Conservation (phyloP, 78 protist genomes). For the Dictyostelium intermedium region DNA sequence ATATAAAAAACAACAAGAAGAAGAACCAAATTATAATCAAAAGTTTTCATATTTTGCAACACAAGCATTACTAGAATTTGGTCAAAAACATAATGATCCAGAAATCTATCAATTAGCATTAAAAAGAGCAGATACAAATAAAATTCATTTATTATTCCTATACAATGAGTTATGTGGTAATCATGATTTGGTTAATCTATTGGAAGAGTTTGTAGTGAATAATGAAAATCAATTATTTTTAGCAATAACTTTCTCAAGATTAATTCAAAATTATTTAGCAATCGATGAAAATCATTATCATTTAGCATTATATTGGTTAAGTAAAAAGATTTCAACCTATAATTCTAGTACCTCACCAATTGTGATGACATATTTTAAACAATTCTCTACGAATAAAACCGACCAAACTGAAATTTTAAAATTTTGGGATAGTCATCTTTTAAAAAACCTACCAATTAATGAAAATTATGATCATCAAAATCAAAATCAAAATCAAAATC, state of each 20-base stretch:
- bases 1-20: not conserved
- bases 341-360: not conserved
- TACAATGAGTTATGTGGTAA: not conserved
- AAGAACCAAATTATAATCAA: too few species aligned
- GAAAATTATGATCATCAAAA: too few species aligned
- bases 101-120: not conserved
- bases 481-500: too few species aligned
- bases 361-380: not conserved
- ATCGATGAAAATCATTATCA: not conserved
- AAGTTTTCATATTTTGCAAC: not conserved
- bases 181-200: not conserved
- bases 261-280: not conserved
- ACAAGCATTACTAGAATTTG: not conserved
- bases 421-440: not conserved
- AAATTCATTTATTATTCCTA: not conserved
- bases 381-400: not conserved
- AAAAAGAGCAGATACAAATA: not conserved
- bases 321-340: not conserved
- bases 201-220: not conserved
- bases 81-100: not conserved
- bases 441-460: not conserved
- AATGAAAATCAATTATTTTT: not conserved
- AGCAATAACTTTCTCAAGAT: not conserved
- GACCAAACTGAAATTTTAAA: not conserved
- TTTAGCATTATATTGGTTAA: not conserved